Evolutionary conservation across 768 basidiomycete genomes (phyloP), one percentile per base, ranked within the genome.

Genomic region (Boletus edulis): DNA sequence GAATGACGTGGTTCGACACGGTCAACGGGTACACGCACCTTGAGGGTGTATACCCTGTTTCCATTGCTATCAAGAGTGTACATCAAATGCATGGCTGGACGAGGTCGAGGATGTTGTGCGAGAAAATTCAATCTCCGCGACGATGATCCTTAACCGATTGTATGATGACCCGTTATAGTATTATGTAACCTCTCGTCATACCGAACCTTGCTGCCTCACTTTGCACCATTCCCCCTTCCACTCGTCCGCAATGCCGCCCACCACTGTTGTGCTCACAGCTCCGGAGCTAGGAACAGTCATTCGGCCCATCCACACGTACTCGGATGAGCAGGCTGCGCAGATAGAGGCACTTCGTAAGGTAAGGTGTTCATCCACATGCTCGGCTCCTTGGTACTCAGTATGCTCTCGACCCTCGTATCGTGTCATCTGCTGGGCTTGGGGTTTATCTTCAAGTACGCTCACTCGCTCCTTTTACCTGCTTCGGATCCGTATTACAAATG

Each of bases 81-180:
- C 96, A 98, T 98, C 66, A 98, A 78, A 85, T 98, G 95, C 96
- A 98, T 98, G 67, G 59, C 78, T 68, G 22, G 68, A 52, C 38
- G 47, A 52, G 24, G 11, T 4, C 46, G n/a, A 39, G 35, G 34
- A 35, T 35, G 11, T 29, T 8, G 27, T 27, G 27, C 27, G 8
- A 31, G 37, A 17, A 2, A 34, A 49, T 42, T 54, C 10, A 55
- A 57, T 62, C 64, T 57, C 64, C 64, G 64, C 58, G 57, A 55
- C 5, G 35, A 22, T 3, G 14, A 31, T 31, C 38, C 13, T 27
- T 34, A 13, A 8, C 14, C 29, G 37, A 41, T 35, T 1, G 20
- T 6, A 10, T 2, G 5, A 31, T 11, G 35, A 34, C 20, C 55
- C 27, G 31, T 18, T 56, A 22, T 41, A 7, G 35, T 17, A 20